phyloP scores from a whole-genome alignment of 176 grass and related monocot species.

The Carex myosuroides region DNA sequence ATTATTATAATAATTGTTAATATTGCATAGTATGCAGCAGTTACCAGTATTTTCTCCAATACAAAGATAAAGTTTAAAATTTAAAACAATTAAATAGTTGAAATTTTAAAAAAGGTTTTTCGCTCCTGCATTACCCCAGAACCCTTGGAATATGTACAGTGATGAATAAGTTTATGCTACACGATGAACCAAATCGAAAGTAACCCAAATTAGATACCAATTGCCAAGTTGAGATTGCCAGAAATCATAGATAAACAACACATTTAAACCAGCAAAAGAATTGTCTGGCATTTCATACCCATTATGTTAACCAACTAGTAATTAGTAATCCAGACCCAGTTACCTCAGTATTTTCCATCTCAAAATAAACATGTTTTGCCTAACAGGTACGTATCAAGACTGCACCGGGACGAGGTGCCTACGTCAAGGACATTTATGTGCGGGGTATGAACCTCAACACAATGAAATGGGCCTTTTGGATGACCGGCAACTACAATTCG shows the following conservation, averaged over 20 bases:
- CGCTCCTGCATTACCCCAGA: background rate
- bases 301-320: background rate
- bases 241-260: background rate
- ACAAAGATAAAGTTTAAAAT: no score
- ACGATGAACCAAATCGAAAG: background rate
- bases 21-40: no score
- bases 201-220: background rate
- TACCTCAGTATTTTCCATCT: background rate
- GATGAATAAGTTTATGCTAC: background rate
- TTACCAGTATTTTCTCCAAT: background rate
- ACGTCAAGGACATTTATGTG: constrained; percentile 59
- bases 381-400: constrained; percentile 68
- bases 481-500: constrained; percentile 80
- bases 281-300: background rate
- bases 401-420: constrained; percentile 51
- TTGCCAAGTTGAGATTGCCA: background rate
- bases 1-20: no score
- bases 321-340: background rate
- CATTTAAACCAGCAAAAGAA: background rate
- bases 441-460: constrained; percentile 45
- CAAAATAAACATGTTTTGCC: background rate
- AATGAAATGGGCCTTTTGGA: constrained; percentile 94
- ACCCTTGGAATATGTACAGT: background rate
- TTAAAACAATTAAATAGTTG: background rate
- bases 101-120: background rate